Base-by-base conservation (phyloP, 176 grass and related monocot genomes). In the Cenchrus americanus region DNA sequence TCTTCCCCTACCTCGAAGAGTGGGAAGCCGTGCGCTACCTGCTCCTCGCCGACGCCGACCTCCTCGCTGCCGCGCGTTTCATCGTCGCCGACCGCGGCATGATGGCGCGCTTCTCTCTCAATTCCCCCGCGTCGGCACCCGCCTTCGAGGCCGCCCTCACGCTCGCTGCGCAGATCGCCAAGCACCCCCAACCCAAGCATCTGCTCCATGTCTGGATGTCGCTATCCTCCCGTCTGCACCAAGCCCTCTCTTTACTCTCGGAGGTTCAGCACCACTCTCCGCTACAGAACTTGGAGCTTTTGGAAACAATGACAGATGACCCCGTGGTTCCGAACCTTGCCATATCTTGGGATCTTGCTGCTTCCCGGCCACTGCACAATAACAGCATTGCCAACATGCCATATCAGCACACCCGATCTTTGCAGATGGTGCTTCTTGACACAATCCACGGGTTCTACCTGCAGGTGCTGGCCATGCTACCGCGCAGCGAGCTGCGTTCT, bases 11-110 rank as follows among this genome's bases (percentile, higher is more conserved):
- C 84, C 55, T 86, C 12, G 14, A 75, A 42, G 3, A 11, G 4
- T 79, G 83, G 83, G 66, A 86, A 43, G 75, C 83, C 27, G 14
- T 64, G 32, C 76, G 84, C 6, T 86, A 80, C 67, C 76, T 86
- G 67, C 84, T 80, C 8, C 64, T 62, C 2, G 66, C 83, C 75
- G 42, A 63, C 14, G 75, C 75, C 66, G 75, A 85, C 74, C 83
- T 78, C 40, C 64, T 85, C 41, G 66, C 21, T 18, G 75, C 83
- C 19, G 75, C 58, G n/a, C 27, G 67, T 27, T 10, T 51, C n/a
- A 43, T 86, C 58, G 76, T 86, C 44, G 46, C 44, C 14, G 76
- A 86, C 66, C 84, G 75, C 66, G 66, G 75, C 43, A 76, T 43
- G 42, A 43, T 43, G 66, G 43, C 10, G 43, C 6, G 2, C 1